Evolutionary conservation across 345 rosid genomes (phyloP).

Genomic region (Citrus inodora): DNA sequence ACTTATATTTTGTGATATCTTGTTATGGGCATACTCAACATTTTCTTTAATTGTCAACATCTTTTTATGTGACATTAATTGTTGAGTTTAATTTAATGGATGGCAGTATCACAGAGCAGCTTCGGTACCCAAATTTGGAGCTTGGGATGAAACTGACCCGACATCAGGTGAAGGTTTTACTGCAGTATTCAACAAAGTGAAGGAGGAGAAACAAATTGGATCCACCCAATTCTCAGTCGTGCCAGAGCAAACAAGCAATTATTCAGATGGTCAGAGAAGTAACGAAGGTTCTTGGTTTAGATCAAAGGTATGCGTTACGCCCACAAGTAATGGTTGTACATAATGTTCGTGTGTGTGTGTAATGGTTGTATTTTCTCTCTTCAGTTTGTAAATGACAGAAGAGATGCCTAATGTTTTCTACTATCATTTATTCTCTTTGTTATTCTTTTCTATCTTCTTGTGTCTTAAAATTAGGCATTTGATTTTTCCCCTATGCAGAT

Average conservation of each 20-base stretch:
- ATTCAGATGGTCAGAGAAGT: neutral
- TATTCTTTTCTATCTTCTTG: neutral
- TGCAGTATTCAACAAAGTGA: constrained; percentile 41
- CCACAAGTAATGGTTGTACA: neutral
- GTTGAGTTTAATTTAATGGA: neutral
- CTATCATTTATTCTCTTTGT: no score
- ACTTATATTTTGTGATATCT: no score
- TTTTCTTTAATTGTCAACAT: neutral
- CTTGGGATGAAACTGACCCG: constrained; percentile 58
- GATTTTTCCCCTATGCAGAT: constrained; percentile 18
- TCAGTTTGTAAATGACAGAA: no score
- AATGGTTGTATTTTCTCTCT: no score
- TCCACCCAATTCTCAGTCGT: constrained; percentile 16
- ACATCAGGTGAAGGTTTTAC: constrained; percentile 47
- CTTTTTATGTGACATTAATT: neutral
- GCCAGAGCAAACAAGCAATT: neutral
- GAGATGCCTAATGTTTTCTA: no score
- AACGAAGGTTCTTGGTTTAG: constrained; percentile 1
- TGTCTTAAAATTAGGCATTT: neutral
- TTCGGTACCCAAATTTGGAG: constrained; percentile 55
- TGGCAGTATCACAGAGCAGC: constrained; percentile 33
- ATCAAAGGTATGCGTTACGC: constrained; percentile 23
- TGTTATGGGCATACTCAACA: no score
- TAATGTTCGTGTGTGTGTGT: no score
- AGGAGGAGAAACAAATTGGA: constrained; percentile 42